Evolutionary conservation across 2,329 filamentous ascomycete genomes (phyloP).

Genomic region (Pseudogymnoascus sp.): DNA sequence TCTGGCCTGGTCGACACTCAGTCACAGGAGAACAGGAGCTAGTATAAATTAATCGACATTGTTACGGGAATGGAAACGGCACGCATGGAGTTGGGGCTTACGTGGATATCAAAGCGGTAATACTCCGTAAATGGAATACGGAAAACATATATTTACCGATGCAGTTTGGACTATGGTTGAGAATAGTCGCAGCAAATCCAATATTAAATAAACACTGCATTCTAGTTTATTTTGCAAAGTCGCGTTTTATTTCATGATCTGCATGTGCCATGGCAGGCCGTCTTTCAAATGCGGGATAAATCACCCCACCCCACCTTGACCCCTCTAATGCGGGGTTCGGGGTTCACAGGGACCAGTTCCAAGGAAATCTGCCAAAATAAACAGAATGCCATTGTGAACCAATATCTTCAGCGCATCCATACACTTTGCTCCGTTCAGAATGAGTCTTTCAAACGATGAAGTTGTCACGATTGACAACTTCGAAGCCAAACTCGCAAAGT

Average conservation of each 20-base stretch:
- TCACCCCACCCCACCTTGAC: neutral
- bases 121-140: neutral
- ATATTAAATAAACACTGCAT: neutral
- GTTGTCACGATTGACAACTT: slow-evolving; percentile 28
- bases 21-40: neutral
- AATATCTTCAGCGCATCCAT: neutral
- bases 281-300: neutral
- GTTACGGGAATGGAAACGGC: neutral
- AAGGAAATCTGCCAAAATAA: neutral
- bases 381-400: neutral
- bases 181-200: neutral
- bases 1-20: neutral
- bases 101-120: neutral
- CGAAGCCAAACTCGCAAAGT: slow-evolving; percentile 21
- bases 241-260: neutral
- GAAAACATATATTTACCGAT: neutral
- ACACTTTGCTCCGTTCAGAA: slow-evolving; percentile 6
- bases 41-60: neutral
- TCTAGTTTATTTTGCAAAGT: neutral
- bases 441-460: slow-evolving; percentile 18
- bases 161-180: neutral
- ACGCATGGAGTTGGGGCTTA: neutral
- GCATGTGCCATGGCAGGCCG: neutral
- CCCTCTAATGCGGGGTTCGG: neutral
- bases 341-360: neutral